Percentiles rank a stretch among this genome's conserved stretches.
Conservation (phyloP, 352 stramenopile genomes). For the Phytophthora cactorum region DNA sequence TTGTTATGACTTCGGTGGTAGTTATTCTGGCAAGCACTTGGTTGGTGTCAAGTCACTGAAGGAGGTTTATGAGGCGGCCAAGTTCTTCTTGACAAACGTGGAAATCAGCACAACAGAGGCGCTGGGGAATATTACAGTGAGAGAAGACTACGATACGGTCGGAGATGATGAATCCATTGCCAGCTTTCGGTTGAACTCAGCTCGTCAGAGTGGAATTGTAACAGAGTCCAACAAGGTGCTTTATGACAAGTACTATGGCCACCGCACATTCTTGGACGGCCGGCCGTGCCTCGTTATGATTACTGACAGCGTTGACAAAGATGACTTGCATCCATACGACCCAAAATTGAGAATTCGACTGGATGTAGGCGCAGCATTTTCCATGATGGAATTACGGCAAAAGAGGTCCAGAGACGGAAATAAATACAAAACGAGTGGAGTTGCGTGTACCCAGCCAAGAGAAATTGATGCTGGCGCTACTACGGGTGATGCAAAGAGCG, state of each 20-base stretch:
- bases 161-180: constrained; percentile 26
- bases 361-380: constrained; percentile 31
- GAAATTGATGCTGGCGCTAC: too few species aligned
- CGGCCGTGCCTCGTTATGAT: constrained; percentile 24
- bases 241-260: constrained; percentile 33
- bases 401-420: too few species aligned
- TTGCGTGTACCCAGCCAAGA: too few species aligned
- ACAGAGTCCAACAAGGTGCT: constrained; percentile 36
- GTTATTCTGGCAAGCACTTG: background rate
- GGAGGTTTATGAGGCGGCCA: constrained; percentile 42
- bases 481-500: too few species aligned
- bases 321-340: constrained; percentile 46
- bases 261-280: constrained; percentile 2
- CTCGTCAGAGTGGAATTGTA: constrained; percentile 9
- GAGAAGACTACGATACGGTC: constrained; percentile 45
- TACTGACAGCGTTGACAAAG: constrained; percentile 37
- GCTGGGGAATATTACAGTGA: constrained; percentile 45
- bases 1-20: constrained; percentile 1
- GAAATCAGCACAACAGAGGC: constrained; percentile 55
- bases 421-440: too few species aligned
- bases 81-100: constrained; percentile 48
- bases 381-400: constrained; percentile 17
- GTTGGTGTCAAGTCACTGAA: constrained; percentile 18
- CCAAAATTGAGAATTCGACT: constrained; percentile 32
- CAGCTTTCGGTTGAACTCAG: constrained; percentile 35